These are phyloP conservation scores for Microbotryomycetes sp. DNA, from an alignment of 1,284 basidiomycete genomes.

Conservation along the genomic window DNA sequence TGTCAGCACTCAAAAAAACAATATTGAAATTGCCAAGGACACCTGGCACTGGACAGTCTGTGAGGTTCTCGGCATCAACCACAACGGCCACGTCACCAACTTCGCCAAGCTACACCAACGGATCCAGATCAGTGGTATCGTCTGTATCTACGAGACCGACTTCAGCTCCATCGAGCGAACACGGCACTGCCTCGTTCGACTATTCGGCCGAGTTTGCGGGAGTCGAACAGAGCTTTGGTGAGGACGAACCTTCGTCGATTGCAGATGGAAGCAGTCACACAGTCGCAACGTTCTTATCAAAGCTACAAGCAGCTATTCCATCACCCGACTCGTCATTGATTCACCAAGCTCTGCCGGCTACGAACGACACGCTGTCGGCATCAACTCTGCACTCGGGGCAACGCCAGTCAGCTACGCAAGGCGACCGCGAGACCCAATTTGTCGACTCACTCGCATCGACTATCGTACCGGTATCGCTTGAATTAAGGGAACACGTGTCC, in stretches of 20 bases:
- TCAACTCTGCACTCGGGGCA: not conserved
- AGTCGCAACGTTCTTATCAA: constrained; percentile 17
- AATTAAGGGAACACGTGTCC: not conserved
- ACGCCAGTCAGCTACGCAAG: no score
- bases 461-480: not conserved
- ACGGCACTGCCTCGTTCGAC: not conserved
- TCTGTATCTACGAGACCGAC: not conserved
- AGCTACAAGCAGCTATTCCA: constrained; percentile 17
- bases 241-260: not conserved
- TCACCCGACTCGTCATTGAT: constrained; percentile 21
- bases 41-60: constrained; percentile 27
- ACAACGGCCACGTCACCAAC: no score
- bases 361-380: not conserved
- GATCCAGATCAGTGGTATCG: not conserved
- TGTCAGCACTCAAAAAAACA: not conserved
- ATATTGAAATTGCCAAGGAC: constrained; percentile 26
- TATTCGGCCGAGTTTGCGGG: not conserved
- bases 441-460: no score
- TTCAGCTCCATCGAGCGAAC: no score
- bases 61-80: constrained; percentile 14
- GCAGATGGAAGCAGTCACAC: not conserved
- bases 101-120: not conserved
- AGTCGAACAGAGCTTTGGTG: not conserved
- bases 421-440: no score
- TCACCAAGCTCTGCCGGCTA: no score